Percentiles rank a stretch among this genome's conserved stretches.
Conservation (phyloP, 495 filamentous ascomycete genomes). For the Daldinia bambusicola region DNA sequence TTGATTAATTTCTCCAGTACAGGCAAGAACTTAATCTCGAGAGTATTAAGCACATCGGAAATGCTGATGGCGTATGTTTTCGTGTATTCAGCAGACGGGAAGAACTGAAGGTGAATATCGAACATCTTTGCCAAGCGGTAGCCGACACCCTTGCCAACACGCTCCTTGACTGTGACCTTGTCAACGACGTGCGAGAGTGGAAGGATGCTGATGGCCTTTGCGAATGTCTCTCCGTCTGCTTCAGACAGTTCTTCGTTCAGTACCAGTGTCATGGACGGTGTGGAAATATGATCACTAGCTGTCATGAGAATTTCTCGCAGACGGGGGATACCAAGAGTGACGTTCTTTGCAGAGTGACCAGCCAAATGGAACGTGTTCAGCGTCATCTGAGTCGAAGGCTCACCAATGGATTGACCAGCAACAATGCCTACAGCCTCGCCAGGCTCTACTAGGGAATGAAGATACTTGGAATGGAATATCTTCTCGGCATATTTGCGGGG, state of each 20-base stretch:
- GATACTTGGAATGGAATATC: slow-evolving; percentile 88
- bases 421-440: slow-evolving; percentile 98
- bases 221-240: slow-evolving; percentile 78
- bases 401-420: slow-evolving; percentile 94
- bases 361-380: slow-evolving; percentile 99
- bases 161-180: slow-evolving; percentile 80
- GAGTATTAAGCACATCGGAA: slow-evolving; percentile 75
- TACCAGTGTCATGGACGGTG: slow-evolving; percentile 89
- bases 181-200: slow-evolving; percentile 88
- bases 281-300: slow-evolving; percentile 85
- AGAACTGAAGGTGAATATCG: slow-evolving; percentile 82
- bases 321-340: slow-evolving; percentile 97
- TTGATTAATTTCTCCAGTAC: slow-evolving; percentile 72
- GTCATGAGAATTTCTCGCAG: slow-evolving; percentile 99
- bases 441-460: slow-evolving; percentile 92
- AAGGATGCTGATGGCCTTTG: slow-evolving; percentile 91
- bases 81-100: slow-evolving; percentile 82
- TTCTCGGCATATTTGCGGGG: slow-evolving; percentile 81
- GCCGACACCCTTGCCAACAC: slow-evolving; percentile 72
- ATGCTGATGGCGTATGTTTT: slow-evolving; percentile 84
- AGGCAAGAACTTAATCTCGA: slow-evolving; percentile 84
- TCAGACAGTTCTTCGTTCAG: slow-evolving; percentile 76
- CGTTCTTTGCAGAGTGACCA: slow-evolving; percentile 97
- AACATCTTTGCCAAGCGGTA: slow-evolving; percentile 81
- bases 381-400: slow-evolving; percentile 99